Conservation (phyloP, 164 flowering plant genomes). For the Malania oleifera region DNA sequence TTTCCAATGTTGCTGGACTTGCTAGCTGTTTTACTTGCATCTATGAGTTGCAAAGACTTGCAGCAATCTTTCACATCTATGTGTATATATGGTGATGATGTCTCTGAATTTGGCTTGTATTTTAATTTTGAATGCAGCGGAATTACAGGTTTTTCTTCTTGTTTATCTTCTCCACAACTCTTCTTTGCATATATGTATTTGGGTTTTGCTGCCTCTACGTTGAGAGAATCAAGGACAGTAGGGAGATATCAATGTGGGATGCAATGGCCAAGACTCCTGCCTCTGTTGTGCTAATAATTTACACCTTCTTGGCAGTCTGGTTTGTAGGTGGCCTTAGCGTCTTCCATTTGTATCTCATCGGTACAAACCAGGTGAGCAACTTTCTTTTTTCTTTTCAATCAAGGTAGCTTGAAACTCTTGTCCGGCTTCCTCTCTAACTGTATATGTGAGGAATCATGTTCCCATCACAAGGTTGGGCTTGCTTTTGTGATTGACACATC, state of each 20-base stretch:
- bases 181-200: conserved; percentile 37
- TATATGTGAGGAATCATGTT: not conserved
- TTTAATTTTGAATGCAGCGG: conserved; percentile 29
- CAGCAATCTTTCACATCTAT: not conserved
- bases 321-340: conserved; percentile 47
- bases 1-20: no score
- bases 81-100: not conserved
- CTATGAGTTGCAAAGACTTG: no score
- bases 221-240: conserved; percentile 24
- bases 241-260: conserved; percentile 27
- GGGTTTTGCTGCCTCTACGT: conserved; percentile 37
- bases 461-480: not conserved
- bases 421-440: not conserved
- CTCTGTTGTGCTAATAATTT: conserved; percentile 33
- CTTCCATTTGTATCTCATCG: conserved; percentile 41
- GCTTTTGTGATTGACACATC: not conserved
- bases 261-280: conserved; percentile 39
- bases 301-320: conserved; percentile 36
- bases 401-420: not conserved
- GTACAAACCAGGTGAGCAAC: conserved; percentile 39
- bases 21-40: no score
- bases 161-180: conserved; percentile 33
- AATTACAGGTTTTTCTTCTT: conserved; percentile 47
- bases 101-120: not conserved
- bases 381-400: not conserved